Percentiles rank a stretch among this genome's conserved stretches.
These are phyloP conservation scores for Aspergillus pseudoviridinutans DNA, from an alignment of 2,329 filamentous ascomycete species.

Conservation along the genomic window DNA sequence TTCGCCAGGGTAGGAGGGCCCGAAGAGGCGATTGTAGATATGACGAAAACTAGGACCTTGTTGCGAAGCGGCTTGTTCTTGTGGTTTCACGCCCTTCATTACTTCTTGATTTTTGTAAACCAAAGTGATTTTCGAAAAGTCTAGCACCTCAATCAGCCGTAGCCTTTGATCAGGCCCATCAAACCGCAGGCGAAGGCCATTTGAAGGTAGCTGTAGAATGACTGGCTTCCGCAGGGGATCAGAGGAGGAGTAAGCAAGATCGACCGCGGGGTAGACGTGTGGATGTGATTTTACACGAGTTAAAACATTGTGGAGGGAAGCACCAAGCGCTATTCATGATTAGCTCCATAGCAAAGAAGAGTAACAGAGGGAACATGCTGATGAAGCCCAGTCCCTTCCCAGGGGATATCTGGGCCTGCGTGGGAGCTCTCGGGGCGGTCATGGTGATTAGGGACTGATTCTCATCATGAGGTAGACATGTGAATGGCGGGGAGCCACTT, in stretches of 20 bases:
- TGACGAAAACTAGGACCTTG: slow-evolving; percentile 76
- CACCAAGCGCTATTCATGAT: slow-evolving; percentile 66
- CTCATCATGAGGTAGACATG: slow-evolving; percentile 8
- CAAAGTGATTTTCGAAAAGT: slow-evolving; percentile 81
- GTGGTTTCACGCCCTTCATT: slow-evolving; percentile 52
- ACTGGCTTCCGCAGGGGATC: slow-evolving; percentile 73
- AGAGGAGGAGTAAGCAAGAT: slow-evolving; percentile 73
- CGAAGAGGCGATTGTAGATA: slow-evolving; percentile 89
- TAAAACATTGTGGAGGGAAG: slow-evolving; percentile 84
- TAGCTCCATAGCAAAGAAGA: slow-evolving; percentile 19
- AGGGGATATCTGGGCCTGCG: slow-evolving; percentile 60
- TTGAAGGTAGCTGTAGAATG: slow-evolving; percentile 70
- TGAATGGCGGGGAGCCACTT: neutral
- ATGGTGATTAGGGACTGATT: slow-evolving; percentile 23
- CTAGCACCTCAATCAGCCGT: slow-evolving; percentile 82
- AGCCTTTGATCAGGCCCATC: slow-evolving; percentile 90
- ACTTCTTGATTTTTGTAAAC: slow-evolving; percentile 79
- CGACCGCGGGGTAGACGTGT: slow-evolving; percentile 74
- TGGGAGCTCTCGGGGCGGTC: slow-evolving; percentile 29
- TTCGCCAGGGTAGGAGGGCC: slow-evolving; percentile 90
- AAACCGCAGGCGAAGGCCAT: slow-evolving; percentile 86
- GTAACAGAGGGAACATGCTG: slow-evolving; percentile 32
- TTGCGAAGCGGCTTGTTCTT: slow-evolving; percentile 30
- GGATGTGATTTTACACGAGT: slow-evolving; percentile 85
- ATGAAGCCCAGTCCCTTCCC: slow-evolving; percentile 64